Conservation (phyloP, 2,329 filamentous ascomycete genomes). For the Madurella fahalii region DNA sequence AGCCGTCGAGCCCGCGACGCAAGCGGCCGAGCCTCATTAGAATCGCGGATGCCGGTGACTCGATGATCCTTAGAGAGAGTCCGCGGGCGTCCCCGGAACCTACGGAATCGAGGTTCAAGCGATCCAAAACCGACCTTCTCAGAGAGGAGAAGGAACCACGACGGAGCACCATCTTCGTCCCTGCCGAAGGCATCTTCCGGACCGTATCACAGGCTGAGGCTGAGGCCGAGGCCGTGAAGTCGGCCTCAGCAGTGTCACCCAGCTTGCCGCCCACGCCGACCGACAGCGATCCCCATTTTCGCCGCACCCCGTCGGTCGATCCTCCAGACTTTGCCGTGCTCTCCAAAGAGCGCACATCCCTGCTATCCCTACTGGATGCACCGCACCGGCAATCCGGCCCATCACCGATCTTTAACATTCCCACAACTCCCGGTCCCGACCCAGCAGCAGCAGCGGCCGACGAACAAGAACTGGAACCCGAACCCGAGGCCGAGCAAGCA, state of each 20-base stretch:
- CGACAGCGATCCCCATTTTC: slow-evolving; percentile 41
- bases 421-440: slow-evolving; percentile 38
- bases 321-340: slow-evolving; percentile 56
- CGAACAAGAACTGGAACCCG: slow-evolving; percentile 6
- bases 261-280: slow-evolving; percentile 33
- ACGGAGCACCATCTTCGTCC: slow-evolving; percentile 55
- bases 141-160: slow-evolving; percentile 36
- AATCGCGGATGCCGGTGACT: slow-evolving; percentile 41
- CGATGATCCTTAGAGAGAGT: slow-evolving; percentile 40
- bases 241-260: slow-evolving; percentile 1
- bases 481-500: neutral
- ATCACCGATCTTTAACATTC: slow-evolving; percentile 37
- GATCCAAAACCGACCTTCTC: slow-evolving; percentile 32
- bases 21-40: slow-evolving; percentile 34
- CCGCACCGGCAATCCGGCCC: slow-evolving; percentile 41
- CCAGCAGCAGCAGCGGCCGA: slow-evolving; percentile 16
- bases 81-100: slow-evolving; percentile 30
- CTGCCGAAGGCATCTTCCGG: slow-evolving; percentile 60
- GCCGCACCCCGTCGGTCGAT: slow-evolving; percentile 59
- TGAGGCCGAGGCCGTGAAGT: slow-evolving; percentile 37
- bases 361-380: slow-evolving; percentile 58
- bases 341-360: slow-evolving; percentile 51
- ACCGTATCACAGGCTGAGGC: slow-evolving; percentile 54
- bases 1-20: slow-evolving; percentile 31
- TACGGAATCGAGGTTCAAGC: slow-evolving; percentile 33